A percentile compares a stretch with the other conserved stretches of the same genome.
phyloP scores from a whole-genome alignment of 106 monocot species.

The Allium fistulosum region DNA sequence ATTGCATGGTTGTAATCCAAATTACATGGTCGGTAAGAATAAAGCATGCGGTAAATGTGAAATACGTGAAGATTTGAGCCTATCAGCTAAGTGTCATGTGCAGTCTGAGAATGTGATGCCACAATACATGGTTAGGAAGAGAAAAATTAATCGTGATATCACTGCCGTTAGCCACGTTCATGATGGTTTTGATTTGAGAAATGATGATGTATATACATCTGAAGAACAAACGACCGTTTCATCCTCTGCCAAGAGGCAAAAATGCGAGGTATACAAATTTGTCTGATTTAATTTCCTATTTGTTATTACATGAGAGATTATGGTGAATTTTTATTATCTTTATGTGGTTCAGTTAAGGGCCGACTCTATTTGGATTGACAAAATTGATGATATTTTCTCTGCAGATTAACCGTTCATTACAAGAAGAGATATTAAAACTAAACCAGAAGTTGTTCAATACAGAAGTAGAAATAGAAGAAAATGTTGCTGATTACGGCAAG shows the following conservation, averaged over 20 bases:
- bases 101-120: neutral
- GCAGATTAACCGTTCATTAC: slow-evolving; percentile 28
- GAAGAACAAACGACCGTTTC: neutral
- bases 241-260: slow-evolving; percentile 3
- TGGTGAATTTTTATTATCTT: neutral
- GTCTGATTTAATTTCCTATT: neutral
- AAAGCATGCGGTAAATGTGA: too few species aligned
- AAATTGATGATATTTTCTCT: neutral
- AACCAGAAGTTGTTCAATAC: slow-evolving; percentile 36
- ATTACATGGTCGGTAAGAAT: neutral
- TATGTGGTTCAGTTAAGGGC: too few species aligned
- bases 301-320: neutral
- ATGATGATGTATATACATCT: neutral
- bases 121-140: neutral
- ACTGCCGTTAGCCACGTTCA: neutral
- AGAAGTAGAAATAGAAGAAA: slow-evolving; percentile 22
- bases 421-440: slow-evolving; percentile 42
- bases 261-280: neutral
- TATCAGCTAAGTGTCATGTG: too few species aligned
- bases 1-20: neutral
- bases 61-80: too few species aligned
- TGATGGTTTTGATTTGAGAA: too few species aligned
- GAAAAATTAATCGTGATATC: neutral
- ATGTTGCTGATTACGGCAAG: slow-evolving; percentile 15
- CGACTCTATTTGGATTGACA: neutral